Percentiles rank a stretch among this genome's conserved stretches.
phyloP scores from a whole-genome alignment of 306 rosid species.

The Lablab purpureus region DNA sequence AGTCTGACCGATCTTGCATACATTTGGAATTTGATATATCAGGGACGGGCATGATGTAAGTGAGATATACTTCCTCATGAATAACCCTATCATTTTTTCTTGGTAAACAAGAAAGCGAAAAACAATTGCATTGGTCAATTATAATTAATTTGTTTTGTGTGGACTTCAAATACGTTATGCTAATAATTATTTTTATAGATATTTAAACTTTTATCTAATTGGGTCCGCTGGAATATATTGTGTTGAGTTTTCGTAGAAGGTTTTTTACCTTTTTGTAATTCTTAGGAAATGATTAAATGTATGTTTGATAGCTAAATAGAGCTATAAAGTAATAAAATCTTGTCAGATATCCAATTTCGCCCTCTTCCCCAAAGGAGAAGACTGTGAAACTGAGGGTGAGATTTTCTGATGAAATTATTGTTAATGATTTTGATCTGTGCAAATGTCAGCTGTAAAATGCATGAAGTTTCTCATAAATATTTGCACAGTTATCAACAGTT shows the following conservation, averaged over 20 bases:
- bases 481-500: constrained; percentile 6
- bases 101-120: neutral
- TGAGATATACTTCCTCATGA: constrained; percentile 35
- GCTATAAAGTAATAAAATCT: neutral
- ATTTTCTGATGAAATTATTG: neutral
- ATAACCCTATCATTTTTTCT: neutral
- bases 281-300: neutral
- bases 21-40: constrained; percentile 87
- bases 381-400: constrained; percentile 6
- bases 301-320: neutral
- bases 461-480: constrained; percentile 23
- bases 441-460: constrained; percentile 19
- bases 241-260: neutral
- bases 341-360: neutral
- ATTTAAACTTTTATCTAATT: constrained; percentile 3
- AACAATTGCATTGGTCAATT: neutral
- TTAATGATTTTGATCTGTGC: constrained; percentile 17
- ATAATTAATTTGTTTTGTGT: constrained; percentile 13
- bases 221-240: too few species aligned
- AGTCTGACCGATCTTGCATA: constrained; percentile 87
- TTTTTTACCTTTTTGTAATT: neutral
- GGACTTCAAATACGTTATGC: neutral
- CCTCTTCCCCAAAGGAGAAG: neutral
- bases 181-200: neutral
- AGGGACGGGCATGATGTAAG: constrained; percentile 74